Evolutionary conservation across 106 monocot genomes (phyloP), one percentile per base, ranked within the genome.

Genomic region (Chionographis japonica): DNA sequence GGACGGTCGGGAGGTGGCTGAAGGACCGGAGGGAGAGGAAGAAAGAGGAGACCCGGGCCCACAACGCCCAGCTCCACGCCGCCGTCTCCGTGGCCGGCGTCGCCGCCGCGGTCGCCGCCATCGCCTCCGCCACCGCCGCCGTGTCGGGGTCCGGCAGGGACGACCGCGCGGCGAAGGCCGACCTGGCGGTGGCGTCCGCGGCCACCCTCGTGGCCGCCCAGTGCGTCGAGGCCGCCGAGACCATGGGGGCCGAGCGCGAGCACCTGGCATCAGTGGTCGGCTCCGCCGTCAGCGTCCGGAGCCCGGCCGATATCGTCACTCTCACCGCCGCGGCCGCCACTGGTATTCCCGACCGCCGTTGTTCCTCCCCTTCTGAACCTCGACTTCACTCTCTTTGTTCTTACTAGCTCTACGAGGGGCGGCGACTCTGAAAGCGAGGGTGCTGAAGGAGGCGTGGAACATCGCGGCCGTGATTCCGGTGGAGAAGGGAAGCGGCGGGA

Each of bases 401-500:
- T 27, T 27, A 1, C 12, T 49, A 97, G 97, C 97, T 1, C 62
- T 98, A 64, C 72, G 97, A 75, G 97, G 92, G 2, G 92, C 92
- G 7, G 97, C 90, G 9, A 87, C 97, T 0, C 40, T 92, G 72
- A 98, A 89, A 77, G 97, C 97, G 8, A 82, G 97, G 70, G 90
- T 87, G 4, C 54, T 93, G 40, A 98, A 92, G 76, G 97, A 98
- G 55, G 97, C 90, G 17, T 98, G 97, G 97, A 98, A 98, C 76
- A 81, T 92, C 12, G 89, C 97, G 0, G 92, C 97, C 0, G 97
- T 98, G 6, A 89, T 98, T 27, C 97, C 97, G 2, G 87, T 93
- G 4, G 97, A 92, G 69, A 92, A 90, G 71, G 95, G 86, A 6
- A 69, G 72, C 4, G 49, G 66, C 6, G 69, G 39, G 36, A 51